A percentile compares a stretch with the other conserved stretches of the same genome.
Conservation (phyloP, 176 grass and related monocot species). For the Rhynchospora pubera region DNA sequence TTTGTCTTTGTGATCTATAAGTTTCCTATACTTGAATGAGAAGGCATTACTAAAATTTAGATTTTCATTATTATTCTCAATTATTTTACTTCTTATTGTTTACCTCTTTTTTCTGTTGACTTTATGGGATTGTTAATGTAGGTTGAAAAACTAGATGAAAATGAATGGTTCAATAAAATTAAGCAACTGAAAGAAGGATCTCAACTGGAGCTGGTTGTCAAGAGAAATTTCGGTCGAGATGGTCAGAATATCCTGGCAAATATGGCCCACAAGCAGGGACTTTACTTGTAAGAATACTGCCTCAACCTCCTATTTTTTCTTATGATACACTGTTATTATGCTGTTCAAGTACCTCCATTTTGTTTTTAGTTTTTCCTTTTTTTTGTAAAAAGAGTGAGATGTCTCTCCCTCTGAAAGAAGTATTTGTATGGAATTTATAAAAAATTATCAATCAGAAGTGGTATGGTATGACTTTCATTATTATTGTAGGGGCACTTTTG, state of each 20-base stretch:
- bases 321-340: background rate
- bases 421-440: background rate
- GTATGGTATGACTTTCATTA: background rate
- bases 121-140: constrained; percentile 11
- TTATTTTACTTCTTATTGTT: background rate
- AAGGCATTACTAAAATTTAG: background rate
- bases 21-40: background rate
- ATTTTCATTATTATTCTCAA: background rate
- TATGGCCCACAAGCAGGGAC: constrained; percentile 70
- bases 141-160: constrained; percentile 89
- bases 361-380: background rate
- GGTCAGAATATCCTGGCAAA: constrained; percentile 67
- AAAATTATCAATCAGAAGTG: background rate
- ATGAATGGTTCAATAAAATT: constrained; percentile 78
- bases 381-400: background rate
- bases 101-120: background rate
- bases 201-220: constrained; percentile 78
- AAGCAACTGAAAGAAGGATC: constrained; percentile 69
- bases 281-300: constrained; percentile 71
- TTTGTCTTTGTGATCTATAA: background rate
- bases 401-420: background rate
- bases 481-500: background rate
- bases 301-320: background rate
- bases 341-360: background rate
- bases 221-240: constrained; percentile 80